Evolutionary conservation across 441 rosid species (phyloP).

Genomic region (Bocquillonia castaneifolia): DNA sequence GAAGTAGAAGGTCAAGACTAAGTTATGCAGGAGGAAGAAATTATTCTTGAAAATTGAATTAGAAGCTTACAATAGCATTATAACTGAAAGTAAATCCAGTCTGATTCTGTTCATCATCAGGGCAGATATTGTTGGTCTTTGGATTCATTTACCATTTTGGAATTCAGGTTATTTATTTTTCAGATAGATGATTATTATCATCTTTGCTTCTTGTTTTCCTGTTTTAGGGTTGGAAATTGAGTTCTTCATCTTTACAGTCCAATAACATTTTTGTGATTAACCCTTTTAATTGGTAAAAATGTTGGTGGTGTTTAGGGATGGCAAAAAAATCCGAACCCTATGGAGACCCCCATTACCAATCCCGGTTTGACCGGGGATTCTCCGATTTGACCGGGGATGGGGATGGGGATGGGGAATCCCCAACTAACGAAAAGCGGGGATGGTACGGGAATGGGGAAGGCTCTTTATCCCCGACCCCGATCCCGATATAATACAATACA

Average conservation of each 20-base stretch:
- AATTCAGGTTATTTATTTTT: neutral
- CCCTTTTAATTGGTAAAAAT: neutral
- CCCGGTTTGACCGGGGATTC: too few species aligned
- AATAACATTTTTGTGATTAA: neutral
- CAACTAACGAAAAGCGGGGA: too few species aligned
- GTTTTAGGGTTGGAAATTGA: neutral
- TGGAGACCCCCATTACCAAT: too few species aligned
- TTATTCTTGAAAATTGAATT: conserved; percentile 17
- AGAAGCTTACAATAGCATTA: conserved; percentile 9
- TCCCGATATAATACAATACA: too few species aligned
- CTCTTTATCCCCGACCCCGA: too few species aligned
- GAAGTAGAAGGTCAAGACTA: conserved; percentile 38
- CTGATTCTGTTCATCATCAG: neutral
- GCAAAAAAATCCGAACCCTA: too few species aligned
- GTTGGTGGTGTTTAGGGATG: too few species aligned
- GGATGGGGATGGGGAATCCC: too few species aligned
- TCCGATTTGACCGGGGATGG: too few species aligned
- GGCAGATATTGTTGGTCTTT: conserved; percentile 11
- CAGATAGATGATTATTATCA: neutral
- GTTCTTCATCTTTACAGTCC: neutral
- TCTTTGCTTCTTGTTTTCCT: neutral
- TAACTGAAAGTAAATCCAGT: conserved; percentile 9
- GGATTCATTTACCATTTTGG: conserved; percentile 13
- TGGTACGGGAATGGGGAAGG: too few species aligned
- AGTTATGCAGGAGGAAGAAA: conserved; percentile 29